These are phyloP conservation scores for Taiozyma sp. DNA, from an alignment of 1,139 yeast genomes.

Conservation along the genomic window DNA sequence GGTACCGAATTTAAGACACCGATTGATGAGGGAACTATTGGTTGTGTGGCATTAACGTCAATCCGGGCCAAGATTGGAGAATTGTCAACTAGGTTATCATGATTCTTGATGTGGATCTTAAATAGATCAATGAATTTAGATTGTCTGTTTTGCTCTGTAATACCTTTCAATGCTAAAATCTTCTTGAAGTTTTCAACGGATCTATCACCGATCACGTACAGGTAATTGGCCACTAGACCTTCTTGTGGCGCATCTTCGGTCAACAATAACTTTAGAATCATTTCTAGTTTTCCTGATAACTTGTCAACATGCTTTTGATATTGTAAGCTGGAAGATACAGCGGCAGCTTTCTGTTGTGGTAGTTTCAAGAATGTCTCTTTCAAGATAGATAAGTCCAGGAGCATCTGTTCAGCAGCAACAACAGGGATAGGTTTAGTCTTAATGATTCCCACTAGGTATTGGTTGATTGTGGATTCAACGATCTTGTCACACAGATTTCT, in stretches of 20 bases:
- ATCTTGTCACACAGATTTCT: slow-evolving; percentile 73
- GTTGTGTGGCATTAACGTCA: slow-evolving; percentile 17
- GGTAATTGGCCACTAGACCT: slow-evolving; percentile 60
- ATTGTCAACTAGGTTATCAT: slow-evolving; percentile 38
- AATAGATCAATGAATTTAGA: slow-evolving; percentile 54
- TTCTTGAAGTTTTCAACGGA: slow-evolving; percentile 58
- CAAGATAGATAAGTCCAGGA: slow-evolving; percentile 62
- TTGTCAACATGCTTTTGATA: slow-evolving; percentile 34
- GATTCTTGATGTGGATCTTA: slow-evolving; percentile 49
- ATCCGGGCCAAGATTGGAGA: slow-evolving; percentile 35
- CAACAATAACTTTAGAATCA: slow-evolving; percentile 58
- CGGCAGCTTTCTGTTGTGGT: slow-evolving; percentile 30
- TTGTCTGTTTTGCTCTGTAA: slow-evolving; percentile 38
- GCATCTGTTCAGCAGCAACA: slow-evolving; percentile 73
- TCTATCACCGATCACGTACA: slow-evolving; percentile 61
- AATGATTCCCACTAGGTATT: slow-evolving; percentile 54
- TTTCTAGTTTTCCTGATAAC: slow-evolving; percentile 50
- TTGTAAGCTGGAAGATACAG: slow-evolving; percentile 4
- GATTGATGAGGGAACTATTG: slow-evolving; percentile 7
- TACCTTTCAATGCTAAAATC: slow-evolving; percentile 58
- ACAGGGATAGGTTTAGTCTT: slow-evolving; percentile 57
- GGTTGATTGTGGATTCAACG: slow-evolving; percentile 55
- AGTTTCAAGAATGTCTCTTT: slow-evolving; percentile 49
- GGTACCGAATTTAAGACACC: slow-evolving; percentile 5
- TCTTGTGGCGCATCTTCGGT: slow-evolving; percentile 62